Base-by-base conservation (phyloP, 169 alveolate species). In the Plasmodium vinckei region DNA sequence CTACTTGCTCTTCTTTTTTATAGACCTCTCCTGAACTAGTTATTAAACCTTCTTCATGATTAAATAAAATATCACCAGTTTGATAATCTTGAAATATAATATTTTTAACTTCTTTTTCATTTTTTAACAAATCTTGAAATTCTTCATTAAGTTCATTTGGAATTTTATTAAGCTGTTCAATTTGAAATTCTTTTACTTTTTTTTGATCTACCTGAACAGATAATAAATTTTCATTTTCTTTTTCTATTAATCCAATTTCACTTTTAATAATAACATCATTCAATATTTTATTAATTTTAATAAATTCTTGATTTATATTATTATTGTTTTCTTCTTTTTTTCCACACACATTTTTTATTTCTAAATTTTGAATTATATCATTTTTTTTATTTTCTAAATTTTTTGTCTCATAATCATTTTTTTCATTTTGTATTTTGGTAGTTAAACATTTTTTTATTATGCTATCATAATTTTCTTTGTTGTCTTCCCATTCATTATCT, bases 271-370 rank as follows among this genome's bases (percentile, higher is more conserved):
- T 63, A 1, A 51, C 69, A 7, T 77, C 75, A 23, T 77, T 77
- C 33, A 77, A 64, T 46, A 77, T 77, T 33, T 77, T 64, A 10
- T 19, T 68, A 67, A 77, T 64, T 17, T 77, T 75, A 5, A 12
- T 9, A 47, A 77, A 77, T 7, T 64, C 65, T 56, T 25, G 47
- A 13, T 51, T 65, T 9, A 19, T n/a, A 23, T 47, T 59, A 21
- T 63, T 49, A 17, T 17, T 44, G n/a, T 47, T 49, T 4, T 21
- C 15, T n/a, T 56, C 77, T 44, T 56, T 51, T 57, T 23, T 42
- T n/a, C 15, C 2, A 33, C 5, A 33, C 42, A 33, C 42, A 13
- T 77, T 77, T 44, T 51, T 63, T 25, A 77, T 77, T 21, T 51
- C 77, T 13, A 77, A 19, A 13, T 68, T 77, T 51, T 47, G 49